phyloP scores from a whole-genome alignment of 768 basidiomycete species.

The Lactarius hengduanensis region DNA sequence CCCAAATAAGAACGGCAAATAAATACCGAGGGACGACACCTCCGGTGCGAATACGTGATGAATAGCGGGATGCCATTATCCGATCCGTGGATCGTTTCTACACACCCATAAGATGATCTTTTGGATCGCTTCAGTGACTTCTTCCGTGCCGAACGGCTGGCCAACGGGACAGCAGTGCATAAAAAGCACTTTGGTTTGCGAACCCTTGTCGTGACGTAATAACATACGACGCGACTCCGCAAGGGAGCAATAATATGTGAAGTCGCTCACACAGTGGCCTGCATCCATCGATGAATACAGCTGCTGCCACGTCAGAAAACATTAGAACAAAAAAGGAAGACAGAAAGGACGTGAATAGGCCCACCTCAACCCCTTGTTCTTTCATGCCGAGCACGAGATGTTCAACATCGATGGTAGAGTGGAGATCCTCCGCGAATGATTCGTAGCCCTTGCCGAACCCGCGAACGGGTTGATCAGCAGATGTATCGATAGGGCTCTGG shows the following conservation, averaged over 20 bases:
- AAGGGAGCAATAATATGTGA: constrained; percentile 71
- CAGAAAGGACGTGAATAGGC: constrained; percentile 21
- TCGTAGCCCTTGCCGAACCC: constrained; percentile 45
- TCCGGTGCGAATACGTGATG: not conserved
- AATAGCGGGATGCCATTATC: constrained; percentile 1
- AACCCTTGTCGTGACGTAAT: constrained; percentile 26
- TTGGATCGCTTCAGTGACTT: constrained; percentile 66
- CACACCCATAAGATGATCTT: constrained; percentile 62
- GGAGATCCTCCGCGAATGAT: constrained; percentile 49
- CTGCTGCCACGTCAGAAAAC: constrained; percentile 40
- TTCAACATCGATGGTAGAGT: constrained; percentile 53
- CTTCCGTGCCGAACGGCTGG: constrained; percentile 60
- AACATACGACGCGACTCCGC: constrained; percentile 55
- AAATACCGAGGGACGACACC: not conserved
- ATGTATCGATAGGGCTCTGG: constrained; percentile 15
- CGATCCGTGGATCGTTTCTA: constrained; percentile 19
- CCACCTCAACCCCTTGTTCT: constrained; percentile 47
- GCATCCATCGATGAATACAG: constrained; percentile 71
- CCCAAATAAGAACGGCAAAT: constrained; percentile 19
- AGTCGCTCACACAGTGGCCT: constrained; percentile 76
- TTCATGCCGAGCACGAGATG: constrained; percentile 53
- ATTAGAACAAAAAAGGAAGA: not conserved
- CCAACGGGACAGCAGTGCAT: constrained; percentile 70
- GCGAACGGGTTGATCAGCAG: constrained; percentile 25
- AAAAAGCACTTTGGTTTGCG: constrained; percentile 52